These are phyloP conservation scores for Actinidia chinensis DNA, from an alignment of 179 eudicot species.

Conservation along the genomic window DNA sequence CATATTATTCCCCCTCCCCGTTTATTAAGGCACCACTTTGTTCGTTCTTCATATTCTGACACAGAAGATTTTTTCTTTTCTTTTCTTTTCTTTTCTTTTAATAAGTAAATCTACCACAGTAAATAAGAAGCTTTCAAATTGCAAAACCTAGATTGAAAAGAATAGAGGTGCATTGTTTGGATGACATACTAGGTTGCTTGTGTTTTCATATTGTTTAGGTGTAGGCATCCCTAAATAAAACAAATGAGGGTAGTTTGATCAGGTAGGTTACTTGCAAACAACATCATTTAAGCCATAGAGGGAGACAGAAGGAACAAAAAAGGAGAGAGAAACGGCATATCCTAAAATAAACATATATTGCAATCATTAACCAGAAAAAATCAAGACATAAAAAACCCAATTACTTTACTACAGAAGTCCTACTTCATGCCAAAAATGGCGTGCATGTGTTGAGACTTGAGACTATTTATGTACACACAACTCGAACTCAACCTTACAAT, in stretches of 20 bases:
- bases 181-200: not conserved
- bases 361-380: not conserved
- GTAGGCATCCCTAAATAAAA: not conserved
- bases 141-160: not conserved
- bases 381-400: not conserved
- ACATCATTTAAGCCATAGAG: too few species aligned
- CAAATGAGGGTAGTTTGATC: not conserved
- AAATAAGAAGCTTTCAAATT: not conserved
- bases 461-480: not conserved
- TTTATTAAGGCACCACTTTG: not conserved
- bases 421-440: too few species aligned
- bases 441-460: not conserved
- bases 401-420: not conserved
- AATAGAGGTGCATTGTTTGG: not conserved
- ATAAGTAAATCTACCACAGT: not conserved
- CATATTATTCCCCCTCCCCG: too few species aligned
- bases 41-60: not conserved
- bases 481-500: not conserved
- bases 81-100: too few species aligned
- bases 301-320: too few species aligned
- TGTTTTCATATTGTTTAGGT: not conserved
- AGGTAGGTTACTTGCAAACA: not conserved
- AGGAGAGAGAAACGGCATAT: not conserved
- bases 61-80: not conserved
- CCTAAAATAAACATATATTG: not conserved